These are phyloP conservation scores for Citrus medica DNA, from an alignment of 345 rosid species.

Conservation along the genomic window DNA sequence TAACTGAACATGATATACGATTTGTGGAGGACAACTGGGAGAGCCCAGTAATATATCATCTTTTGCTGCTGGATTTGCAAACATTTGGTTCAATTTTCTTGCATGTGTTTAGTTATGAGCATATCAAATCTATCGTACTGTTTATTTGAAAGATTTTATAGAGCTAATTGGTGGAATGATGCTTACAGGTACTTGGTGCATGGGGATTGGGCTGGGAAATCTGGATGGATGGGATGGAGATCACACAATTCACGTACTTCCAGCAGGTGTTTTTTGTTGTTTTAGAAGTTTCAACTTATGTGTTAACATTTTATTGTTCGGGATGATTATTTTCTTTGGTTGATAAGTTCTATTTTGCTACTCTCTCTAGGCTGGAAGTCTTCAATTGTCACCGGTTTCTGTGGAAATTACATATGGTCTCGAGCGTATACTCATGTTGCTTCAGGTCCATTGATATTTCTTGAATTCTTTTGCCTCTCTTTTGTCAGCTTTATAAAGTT, in stretches of 20 bases:
- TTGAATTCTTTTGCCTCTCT: slow-evolving; percentile 9
- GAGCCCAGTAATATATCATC: slow-evolving; percentile 71
- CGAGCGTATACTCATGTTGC: slow-evolving; percentile 95
- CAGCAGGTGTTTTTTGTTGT: slow-evolving; percentile 69
- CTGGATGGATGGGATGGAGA: slow-evolving; percentile 99
- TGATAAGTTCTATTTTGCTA: slow-evolving; percentile 2
- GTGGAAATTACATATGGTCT: slow-evolving; percentile 98
- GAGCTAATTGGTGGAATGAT: slow-evolving; percentile 14
- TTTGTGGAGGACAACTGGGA: slow-evolving; percentile 99
- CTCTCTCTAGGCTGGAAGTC: slow-evolving; percentile 77
- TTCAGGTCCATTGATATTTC: slow-evolving; percentile 55
- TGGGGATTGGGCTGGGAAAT: slow-evolving; percentile 99
- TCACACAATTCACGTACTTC: slow-evolving; percentile 97
- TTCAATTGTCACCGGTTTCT: slow-evolving; percentile 83
- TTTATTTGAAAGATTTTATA: background rate
- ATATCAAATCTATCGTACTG: background rate
- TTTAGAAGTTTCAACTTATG: background rate
- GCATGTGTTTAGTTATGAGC: background rate
- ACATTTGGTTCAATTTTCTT: background rate
- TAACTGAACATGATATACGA: slow-evolving; percentile 77
- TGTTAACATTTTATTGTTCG: background rate
- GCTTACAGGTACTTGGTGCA: slow-evolving; percentile 89
- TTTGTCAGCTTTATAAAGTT: slow-evolving; percentile 11
- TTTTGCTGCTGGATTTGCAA: slow-evolving; percentile 10
- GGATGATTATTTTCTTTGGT: background rate